Base-by-base conservation (phyloP, 305 asterid genomes). In the Fraxinus sp. region DNA sequence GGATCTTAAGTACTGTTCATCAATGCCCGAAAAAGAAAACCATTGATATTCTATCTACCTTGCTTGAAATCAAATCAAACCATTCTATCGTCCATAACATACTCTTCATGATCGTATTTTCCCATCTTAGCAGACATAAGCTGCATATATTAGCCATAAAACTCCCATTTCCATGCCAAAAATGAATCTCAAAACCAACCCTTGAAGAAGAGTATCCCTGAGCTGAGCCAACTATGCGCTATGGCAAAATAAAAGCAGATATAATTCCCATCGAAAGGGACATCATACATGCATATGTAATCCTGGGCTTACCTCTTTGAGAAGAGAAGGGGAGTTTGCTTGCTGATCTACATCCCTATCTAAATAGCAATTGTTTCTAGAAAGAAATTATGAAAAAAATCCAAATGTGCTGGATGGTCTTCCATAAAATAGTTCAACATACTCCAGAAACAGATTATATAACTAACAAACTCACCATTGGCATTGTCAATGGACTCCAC, bases 401-500 rank as follows among this genome's bases (percentile, higher is more conserved):
- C 1, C 30, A 20, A 59, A 7, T 18, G 22, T 20, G 18, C 22
- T 52, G 64, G 22, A 59, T 18, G 6, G 24, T 59, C 30, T 20
- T 18, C 13, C 13, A 7, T 59, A 18, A 59, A 59, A 68, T 33
- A 68, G 74, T 68, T 28, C 7, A 0, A 39, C 35, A 80, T 20
- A 37, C 14, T 59, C 57, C 57, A 70, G 2, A 55, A 39, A 22
- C 28, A 66, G 71, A 44, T 22, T 55, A 33, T 7, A 75, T 7
- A 22, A 64, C 52, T 0, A 55, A 46, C 33, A 84, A 79, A 86
- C 98, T 90, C 80, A 96, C 99, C 99, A 85, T 96, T 93, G 62
- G 99, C 99, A 89, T 88, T 89, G 85, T 96, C 99, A 44, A 96
- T 94, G 7, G 95, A 90, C 85, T 94, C 98, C 2, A 96, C 99